Evolutionary conservation across 78 protist genomes (phyloP), one percentile per base, ranked within the genome.

Genomic region (Capsaspora owczarzaki): DNA sequence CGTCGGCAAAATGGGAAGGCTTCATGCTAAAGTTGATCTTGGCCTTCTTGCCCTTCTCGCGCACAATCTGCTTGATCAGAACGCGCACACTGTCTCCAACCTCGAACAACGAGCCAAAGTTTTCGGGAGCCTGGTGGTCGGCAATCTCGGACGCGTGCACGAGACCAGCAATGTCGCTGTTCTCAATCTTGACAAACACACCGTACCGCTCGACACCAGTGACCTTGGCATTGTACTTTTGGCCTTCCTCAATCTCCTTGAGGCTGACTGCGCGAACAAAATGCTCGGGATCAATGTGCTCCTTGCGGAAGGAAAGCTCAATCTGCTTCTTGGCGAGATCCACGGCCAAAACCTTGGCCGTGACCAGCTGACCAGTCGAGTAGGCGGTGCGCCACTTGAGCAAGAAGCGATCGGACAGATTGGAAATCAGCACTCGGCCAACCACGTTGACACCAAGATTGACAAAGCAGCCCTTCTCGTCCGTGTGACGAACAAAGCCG

Each of bases 1-100:
- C 82, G 40, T 37, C 83, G 16, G 38, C 74, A 42, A 60, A 72
- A 74, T 74, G 27, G 38, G 49, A 43, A 40, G 75, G 76, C 76
- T 75, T 60, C 40, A 61, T 78, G 53, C 86, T 35, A 20, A 75
- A 40, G 27, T 61, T 33, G 25, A 33, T 56, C 68, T 61, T 74
- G 38, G 46, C 41, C 25, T 33, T 42, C 12, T 6, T 16, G 69
- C 72, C 79, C 46, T 56, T 38, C 61, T 56, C 20, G 37, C 42
- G 44, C 12, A 71, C 60, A 4, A 29, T 4, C 25, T 33, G 61
- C 33, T 44, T 41, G 61, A 71, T 60, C 25, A 27, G 44, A 29
- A 44, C 77, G 38, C 77, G 61, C 43, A 40, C 74, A 12, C n/a
- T n/a, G n/a, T 20, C 56, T 20, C n/a, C 10, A 16, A 49, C 10